These are phyloP conservation scores for Aspergillus thermomutatus DNA, from an alignment of 2,329 filamentous ascomycete species.

Conservation along the genomic window DNA sequence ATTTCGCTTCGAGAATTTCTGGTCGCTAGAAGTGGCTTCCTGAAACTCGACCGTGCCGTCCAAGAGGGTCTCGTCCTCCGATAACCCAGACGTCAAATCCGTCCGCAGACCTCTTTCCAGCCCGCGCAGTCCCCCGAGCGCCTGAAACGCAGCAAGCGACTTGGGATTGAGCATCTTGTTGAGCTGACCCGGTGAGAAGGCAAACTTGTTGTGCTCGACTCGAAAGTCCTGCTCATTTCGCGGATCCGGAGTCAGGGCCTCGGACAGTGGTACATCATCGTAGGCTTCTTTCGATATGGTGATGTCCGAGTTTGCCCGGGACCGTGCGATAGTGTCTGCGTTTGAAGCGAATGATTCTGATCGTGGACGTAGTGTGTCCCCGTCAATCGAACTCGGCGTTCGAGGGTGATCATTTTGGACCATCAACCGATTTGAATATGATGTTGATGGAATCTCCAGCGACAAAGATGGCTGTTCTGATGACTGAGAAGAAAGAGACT, in stretches of 20 bases:
- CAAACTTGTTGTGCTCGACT: slow-evolving; percentile 77
- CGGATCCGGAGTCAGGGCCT: slow-evolving; percentile 71
- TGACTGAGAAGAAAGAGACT: slow-evolving; percentile 2
- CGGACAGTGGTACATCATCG: slow-evolving; percentile 39
- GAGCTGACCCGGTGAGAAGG: slow-evolving; percentile 73
- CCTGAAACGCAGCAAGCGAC: slow-evolving; percentile 75
- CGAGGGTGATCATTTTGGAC: slow-evolving; percentile 29
- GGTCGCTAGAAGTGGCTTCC: slow-evolving; percentile 52
- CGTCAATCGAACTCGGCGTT: slow-evolving; percentile 37
- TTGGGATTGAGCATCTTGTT: slow-evolving; percentile 89
- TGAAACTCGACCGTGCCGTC: slow-evolving; percentile 68
- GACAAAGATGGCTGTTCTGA: slow-evolving; percentile 17
- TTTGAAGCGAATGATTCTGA: slow-evolving; percentile 40
- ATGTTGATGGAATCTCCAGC: slow-evolving; percentile 19
- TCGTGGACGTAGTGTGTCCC: slow-evolving; percentile 43
- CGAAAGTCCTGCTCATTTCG: slow-evolving; percentile 74
- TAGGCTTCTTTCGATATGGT: slow-evolving; percentile 24
- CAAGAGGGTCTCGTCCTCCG: slow-evolving; percentile 67
- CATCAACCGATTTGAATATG: slow-evolving; percentile 21
- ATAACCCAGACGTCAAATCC: slow-evolving; percentile 70
- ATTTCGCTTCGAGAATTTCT: slow-evolving; percentile 12
- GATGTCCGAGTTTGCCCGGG: slow-evolving; percentile 33
- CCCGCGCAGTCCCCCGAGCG: slow-evolving; percentile 72
- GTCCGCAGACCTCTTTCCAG: slow-evolving; percentile 75
- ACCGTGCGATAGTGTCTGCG: slow-evolving; percentile 31